These are phyloP conservation scores for Aspergillus ochraceus DNA, from an alignment of 2,329 filamentous ascomycete genomes.

Conservation along the genomic window DNA sequence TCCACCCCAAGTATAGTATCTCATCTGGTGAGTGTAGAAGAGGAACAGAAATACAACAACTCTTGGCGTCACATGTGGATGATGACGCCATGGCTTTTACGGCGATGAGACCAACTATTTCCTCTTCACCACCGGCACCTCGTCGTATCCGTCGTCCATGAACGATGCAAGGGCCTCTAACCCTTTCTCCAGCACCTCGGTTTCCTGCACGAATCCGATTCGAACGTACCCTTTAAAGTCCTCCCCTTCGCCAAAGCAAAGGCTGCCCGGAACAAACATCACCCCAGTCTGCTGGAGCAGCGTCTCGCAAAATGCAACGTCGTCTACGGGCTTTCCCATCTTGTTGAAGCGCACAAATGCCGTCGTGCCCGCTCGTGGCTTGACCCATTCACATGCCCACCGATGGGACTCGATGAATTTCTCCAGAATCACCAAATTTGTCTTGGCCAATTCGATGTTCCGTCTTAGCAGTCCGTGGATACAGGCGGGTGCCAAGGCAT, in stretches of 20 bases:
- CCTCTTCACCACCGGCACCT: constrained; percentile 55
- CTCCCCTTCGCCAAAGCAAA: constrained; percentile 65
- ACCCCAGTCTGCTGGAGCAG: constrained; percentile 67
- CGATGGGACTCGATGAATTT: constrained; percentile 66
- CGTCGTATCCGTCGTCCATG: constrained; percentile 55
- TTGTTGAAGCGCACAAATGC: constrained; percentile 69
- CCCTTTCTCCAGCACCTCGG: constrained; percentile 63
- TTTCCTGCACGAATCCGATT: constrained; percentile 72
- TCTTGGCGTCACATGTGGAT: background rate
- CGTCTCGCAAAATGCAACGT: constrained; percentile 66
- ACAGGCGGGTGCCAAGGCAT: constrained; percentile 66
- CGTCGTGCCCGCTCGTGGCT: constrained; percentile 78
- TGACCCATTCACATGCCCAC: constrained; percentile 67
- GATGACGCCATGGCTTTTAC: constrained; percentile 37
- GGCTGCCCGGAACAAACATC: constrained; percentile 69
- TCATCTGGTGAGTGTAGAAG: too few species aligned
- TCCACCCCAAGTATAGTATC: too few species aligned
- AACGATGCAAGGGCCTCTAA: constrained; percentile 56
- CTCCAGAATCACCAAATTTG: constrained; percentile 66
- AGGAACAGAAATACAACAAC: too few species aligned
- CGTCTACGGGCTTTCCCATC: constrained; percentile 63
- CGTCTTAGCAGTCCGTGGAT: constrained; percentile 63
- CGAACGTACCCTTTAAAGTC: constrained; percentile 73
- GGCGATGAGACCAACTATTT: constrained; percentile 57
- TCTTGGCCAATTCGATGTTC: constrained; percentile 67